These are phyloP conservation scores for Termitomyces sp. DNA, from an alignment of 1,284 basidiomycete species.

Conservation along the genomic window DNA sequence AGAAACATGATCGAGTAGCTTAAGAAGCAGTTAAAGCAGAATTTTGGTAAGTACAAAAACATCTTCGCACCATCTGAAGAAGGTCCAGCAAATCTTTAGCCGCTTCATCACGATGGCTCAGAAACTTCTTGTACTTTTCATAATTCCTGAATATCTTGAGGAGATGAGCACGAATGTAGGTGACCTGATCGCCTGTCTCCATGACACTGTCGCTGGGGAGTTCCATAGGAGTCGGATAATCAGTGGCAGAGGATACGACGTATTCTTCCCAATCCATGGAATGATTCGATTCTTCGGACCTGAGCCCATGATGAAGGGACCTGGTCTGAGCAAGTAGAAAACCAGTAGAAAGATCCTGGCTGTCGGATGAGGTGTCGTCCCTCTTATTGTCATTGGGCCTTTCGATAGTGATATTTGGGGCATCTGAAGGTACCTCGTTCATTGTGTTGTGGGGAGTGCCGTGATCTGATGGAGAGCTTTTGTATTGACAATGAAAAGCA, in stretches of 20 bases:
- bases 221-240: neutral
- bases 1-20: conserved; percentile 6
- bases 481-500: neutral
- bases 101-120: conserved; percentile 1
- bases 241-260: conserved; percentile 1
- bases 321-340: neutral
- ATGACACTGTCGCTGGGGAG: neutral
- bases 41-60: neutral
- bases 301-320: neutral
- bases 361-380: neutral
- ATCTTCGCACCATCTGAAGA: conserved; percentile 17
- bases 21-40: neutral
- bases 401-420: neutral
- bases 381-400: neutral
- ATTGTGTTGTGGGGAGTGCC: neutral
- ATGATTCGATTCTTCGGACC: neutral
- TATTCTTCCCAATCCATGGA: conserved; percentile 9
- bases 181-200: neutral
- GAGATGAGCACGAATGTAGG: neutral
- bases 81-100: conserved; percentile 18
- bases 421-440: neutral
- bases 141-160: conserved; percentile 4
- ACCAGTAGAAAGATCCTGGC: neutral
- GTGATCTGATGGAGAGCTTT: neutral
- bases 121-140: conserved; percentile 2